Base-by-base conservation (phyloP, 805 yeast genomes). In the Metschnikowia dekortorum region DNA sequence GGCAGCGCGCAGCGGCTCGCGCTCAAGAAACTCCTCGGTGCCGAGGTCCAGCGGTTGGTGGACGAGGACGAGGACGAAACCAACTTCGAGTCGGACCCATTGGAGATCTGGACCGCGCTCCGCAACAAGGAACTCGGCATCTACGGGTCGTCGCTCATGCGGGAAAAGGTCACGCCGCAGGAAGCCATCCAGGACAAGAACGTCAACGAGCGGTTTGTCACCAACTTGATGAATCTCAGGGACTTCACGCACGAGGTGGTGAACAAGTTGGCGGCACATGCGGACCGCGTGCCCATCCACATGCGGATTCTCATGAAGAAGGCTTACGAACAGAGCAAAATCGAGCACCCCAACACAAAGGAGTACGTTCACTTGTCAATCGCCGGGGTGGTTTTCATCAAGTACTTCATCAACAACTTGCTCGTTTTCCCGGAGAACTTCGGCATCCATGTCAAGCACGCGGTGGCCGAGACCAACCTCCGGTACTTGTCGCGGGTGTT, bases 51-150 rank as follows among this genome's bases (percentile, higher is more conserved):
- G 36, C 58, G 64, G 31, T 63, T 80, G 9, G 62, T 76, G 14
- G 74, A 78, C 28, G 76, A 76, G 56, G 78, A 74, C 22, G 79
- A 74, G 31, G 78, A 74, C 18, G 80, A 75, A 32, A 63, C 84
- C 9, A 83, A 84, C 49, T 81, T 89, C 55, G 97, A 91, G 61
- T 82, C 91, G 49, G 88, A 90, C 63, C 98, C 98, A 2, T 63
- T 79, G 2, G 67, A 69, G 13, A 84, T 87, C 29, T 79, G 79
- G 61, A 59, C 64, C 30, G 60, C 57, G 2, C 53, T 83, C n/a
- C 59, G 68, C 18, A 70, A 70, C 11, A 63, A 60, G 32, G 79
- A 75, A 22, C 58, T 67, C 45, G 65, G 60, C 48, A 58, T 69
- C 1, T 54, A 64, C 36, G 75, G 76, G 1, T 51, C 68, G 59